These are phyloP conservation scores for Hypoxylon fuscum DNA, from an alignment of 495 filamentous ascomycete species.

Conservation along the genomic window DNA sequence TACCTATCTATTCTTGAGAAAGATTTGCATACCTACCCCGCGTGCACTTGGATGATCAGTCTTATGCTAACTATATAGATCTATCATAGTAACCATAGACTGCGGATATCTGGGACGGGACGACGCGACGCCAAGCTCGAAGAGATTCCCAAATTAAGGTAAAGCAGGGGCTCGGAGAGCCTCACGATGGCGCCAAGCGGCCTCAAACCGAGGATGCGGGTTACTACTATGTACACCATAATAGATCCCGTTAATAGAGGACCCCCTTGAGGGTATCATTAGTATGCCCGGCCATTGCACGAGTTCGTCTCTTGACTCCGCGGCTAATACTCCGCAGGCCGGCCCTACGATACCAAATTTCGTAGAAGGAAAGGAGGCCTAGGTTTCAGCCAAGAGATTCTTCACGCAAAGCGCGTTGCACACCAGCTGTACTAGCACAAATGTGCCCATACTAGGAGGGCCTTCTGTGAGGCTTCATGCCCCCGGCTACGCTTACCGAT, in stretches of 20 bases:
- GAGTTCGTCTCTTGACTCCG: conserved; percentile 12
- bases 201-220: conserved; percentile 3
- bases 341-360: conserved; percentile 12
- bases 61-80: background rate
- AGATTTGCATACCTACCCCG: background rate
- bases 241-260: conserved; percentile 23
- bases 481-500: conserved; percentile 18
- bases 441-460: conserved; percentile 2
- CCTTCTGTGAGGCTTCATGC: conserved; percentile 19
- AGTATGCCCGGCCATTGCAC: conserved; percentile 7
- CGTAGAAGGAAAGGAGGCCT: conserved; percentile 18
- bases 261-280: conserved; percentile 12
- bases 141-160: background rate
- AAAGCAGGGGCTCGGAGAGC: conserved; percentile 16
- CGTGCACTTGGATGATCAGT: background rate
- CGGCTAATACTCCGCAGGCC: conserved; percentile 10
- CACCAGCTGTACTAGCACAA: conserved; percentile 29
- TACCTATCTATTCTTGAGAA: background rate
- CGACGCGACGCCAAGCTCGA: background rate
- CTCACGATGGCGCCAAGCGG: conserved; percentile 30
- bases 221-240: too few relatives aligned
- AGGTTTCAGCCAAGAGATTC: conserved; percentile 39
- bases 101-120: background rate
- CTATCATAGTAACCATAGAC: background rate
- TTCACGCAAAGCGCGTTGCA: conserved; percentile 40